Evolutionary conservation across 225 moss, liverwort and hornwort genomes (phyloP), one percentile per base, ranked within the genome.

Genomic region (Lunularia cruciata): DNA sequence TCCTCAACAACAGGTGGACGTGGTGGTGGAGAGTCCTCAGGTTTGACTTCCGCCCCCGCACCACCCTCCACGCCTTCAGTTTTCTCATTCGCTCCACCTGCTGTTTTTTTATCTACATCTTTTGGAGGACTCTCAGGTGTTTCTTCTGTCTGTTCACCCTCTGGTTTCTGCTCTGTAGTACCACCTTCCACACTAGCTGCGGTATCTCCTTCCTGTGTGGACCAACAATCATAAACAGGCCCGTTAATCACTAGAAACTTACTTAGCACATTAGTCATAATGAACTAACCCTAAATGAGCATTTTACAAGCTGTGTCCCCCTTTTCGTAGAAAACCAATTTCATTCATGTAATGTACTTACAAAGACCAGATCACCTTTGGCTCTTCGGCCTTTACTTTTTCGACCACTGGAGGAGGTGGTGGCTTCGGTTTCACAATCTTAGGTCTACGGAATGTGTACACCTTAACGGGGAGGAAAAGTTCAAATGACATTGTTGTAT

Each of bases 401-500:
- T 68, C 57, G 8, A 46, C 19, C 31, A 26, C 14, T 16, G 60
- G 20, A 14, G 19, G 20, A n/a, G 73, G 68, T 30, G 31, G 63
- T 25, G 76, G 76, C 18, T 59, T 70, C 42, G 78, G 71, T 72
- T 82, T 91, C 27, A 70, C 78, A 65, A 91, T 81, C 58, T 79
- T 73, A 14, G 89, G 85, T 18, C 89, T 81, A 63, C 74, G 80
- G 60, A 94, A 91, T 54, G 46, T 77, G 55, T 86, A 91, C 54
- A 68, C 63, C 64, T 75, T 85, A 37, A 72, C 75, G 23, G 75
- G 65, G 79, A 91, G 75, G 39, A 76, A 85, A 59, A 94, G 71
- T 71, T 87, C 85, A 70, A 86, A 94, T 34, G 91, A 89, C 78
- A 84, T 87, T 1, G 74, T 51, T 73, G 87, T 85, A 75, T 89